A percentile compares a stretch with the other conserved stretches of the same genome.
These are phyloP conservation scores for Colletotrichum sp. DNA, from an alignment of 2,329 filamentous ascomycete species.

Conservation along the genomic window DNA sequence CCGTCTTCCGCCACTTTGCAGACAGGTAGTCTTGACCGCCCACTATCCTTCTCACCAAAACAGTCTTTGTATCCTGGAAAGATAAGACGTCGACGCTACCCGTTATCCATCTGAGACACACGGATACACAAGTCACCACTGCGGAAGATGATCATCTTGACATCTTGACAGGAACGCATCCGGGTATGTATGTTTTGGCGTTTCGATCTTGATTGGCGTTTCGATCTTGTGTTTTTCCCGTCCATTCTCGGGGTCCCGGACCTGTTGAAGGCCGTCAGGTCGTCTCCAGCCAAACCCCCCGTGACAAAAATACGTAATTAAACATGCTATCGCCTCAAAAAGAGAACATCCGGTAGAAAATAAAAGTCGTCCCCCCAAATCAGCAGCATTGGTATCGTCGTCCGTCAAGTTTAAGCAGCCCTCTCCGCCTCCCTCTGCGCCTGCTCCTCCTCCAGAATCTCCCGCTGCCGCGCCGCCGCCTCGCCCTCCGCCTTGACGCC, in stretches of 20 bases:
- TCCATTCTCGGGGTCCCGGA: background rate
- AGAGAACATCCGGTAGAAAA: background rate
- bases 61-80: background rate
- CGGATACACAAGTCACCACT: background rate
- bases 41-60: background rate
- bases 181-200: background rate
- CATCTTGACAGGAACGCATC: background rate
- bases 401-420: constrained; percentile 7
- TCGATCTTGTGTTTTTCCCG: background rate
- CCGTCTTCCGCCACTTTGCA: background rate
- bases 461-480: constrained; percentile 64
- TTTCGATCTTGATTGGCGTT: background rate
- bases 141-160: background rate
- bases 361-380: background rate
- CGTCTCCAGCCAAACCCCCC: background rate
- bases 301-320: background rate
- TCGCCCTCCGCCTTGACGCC: constrained; percentile 84
- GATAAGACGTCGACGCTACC: background rate
- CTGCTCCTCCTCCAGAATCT: constrained; percentile 67
- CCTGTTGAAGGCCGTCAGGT: constrained; percentile 20
- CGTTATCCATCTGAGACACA: background rate
- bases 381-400: background rate
- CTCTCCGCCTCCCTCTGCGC: constrained; percentile 49
- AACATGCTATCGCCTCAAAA: background rate
- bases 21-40: background rate